phyloP scores from a whole-genome alignment of 139 green algal species.

The Chlamydomonas schloesseri region DNA sequence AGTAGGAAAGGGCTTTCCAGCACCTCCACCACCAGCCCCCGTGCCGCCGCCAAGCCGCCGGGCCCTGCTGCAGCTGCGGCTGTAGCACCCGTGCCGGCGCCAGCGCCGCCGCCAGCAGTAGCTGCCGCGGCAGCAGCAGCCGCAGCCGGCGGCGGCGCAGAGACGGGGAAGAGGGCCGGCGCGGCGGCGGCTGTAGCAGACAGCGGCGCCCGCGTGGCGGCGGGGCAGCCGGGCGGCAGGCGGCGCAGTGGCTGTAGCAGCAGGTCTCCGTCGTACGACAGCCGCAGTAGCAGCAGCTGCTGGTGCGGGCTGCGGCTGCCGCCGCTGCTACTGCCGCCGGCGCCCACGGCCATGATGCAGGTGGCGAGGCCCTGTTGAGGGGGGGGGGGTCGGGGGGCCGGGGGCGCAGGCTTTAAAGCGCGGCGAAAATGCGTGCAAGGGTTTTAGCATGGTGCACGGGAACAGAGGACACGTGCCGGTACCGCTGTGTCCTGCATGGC shows the following conservation, averaged over 20 bases:
- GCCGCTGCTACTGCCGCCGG: background rate
- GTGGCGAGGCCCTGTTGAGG: constrained; percentile 4
- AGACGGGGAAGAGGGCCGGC: too few species aligned
- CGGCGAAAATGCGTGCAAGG: too few species aligned
- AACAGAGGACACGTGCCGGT: too few species aligned
- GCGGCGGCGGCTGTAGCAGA: too few species aligned
- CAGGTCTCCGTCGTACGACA: constrained; percentile 34
- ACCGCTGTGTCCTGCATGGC: too few species aligned
- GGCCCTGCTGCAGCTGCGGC: background rate
- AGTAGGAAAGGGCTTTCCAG: constrained; percentile 13
- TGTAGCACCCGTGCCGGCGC: background rate
- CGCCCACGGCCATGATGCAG: background rate
- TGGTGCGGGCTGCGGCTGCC: background rate
- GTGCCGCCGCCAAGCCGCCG: background rate
- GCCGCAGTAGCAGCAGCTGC: constrained; percentile 11
- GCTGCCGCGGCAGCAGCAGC: background rate
- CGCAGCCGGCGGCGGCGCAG: too few species aligned
- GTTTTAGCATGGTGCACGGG: too few species aligned
- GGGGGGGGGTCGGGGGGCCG: background rate
- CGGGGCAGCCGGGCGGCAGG: background rate
- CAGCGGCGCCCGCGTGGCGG: background rate
- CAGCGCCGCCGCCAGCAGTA: background rate
- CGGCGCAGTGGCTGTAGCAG: background rate
- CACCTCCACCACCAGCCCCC: background rate
- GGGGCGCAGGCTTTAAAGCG: too few species aligned